Percentiles rank a stretch among this genome's conserved stretches.
phyloP scores from a whole-genome alignment of 2,329 filamentous ascomycete species.

The Fusarium subtropicale region DNA sequence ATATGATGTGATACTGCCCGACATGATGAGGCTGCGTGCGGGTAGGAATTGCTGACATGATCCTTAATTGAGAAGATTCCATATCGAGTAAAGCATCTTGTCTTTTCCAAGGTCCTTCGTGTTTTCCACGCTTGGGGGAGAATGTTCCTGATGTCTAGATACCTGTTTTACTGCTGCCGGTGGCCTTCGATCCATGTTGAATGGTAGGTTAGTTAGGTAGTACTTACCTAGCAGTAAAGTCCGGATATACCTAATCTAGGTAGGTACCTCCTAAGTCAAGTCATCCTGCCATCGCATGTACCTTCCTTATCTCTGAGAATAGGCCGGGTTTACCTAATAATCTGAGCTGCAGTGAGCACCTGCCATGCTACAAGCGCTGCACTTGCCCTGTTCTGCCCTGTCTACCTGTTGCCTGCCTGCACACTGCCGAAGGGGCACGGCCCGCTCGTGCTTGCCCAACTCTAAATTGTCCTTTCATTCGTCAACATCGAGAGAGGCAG shows the following conservation, averaged over 20 bases:
- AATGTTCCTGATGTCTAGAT: not conserved
- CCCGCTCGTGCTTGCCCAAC: conserved; percentile 2
- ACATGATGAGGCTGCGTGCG: conserved; percentile 5
- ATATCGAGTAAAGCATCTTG: not conserved
- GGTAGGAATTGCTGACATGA: not conserved
- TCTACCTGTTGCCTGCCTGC: not conserved
- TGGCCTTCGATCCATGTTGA: not conserved
- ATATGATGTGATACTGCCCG: not conserved
- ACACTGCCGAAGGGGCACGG: conserved; percentile 6
- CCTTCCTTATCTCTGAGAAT: conserved; percentile 1
- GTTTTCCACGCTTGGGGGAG: not conserved
- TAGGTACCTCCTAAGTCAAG: too few species aligned
- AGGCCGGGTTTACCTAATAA: conserved; percentile 5
- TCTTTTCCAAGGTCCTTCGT: not conserved
- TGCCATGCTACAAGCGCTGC: not conserved
- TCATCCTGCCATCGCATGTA: not conserved
- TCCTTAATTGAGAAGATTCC: not conserved
- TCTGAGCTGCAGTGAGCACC: not conserved
- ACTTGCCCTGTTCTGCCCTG: not conserved
- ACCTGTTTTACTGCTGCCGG: not conserved
- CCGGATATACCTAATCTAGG: not conserved
- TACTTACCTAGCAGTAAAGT: too few species aligned
- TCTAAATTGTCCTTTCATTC: conserved; percentile 6
- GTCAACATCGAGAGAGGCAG: not conserved
- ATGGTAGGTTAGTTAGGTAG: not conserved